A percentile compares a stretch with the other conserved stretches of the same genome.
Conservation (phyloP, 2,329 filamentous ascomycete genomes). For the Lachnellula subtilissima region DNA sequence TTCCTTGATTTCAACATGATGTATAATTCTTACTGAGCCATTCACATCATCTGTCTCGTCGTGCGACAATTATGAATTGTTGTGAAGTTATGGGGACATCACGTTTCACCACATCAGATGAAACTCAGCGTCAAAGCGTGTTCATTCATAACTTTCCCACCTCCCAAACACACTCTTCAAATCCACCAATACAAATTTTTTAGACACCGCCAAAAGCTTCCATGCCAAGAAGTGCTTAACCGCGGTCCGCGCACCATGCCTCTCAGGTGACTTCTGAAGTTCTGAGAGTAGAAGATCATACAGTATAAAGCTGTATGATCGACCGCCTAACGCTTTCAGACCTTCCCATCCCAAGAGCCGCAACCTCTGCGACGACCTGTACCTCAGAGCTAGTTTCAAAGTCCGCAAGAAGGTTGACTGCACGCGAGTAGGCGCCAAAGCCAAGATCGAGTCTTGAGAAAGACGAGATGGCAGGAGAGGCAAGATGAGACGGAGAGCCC, state of each 20-base stretch:
- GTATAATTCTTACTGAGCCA: background rate
- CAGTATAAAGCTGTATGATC: conserved; percentile 1
- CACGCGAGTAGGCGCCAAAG: conserved; percentile 1
- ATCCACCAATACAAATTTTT: background rate
- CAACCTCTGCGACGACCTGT: background rate
- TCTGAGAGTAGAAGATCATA: background rate
- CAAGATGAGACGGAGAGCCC: conserved; percentile 20
- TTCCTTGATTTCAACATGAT: too few relatives aligned
- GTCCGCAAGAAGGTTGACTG: background rate
- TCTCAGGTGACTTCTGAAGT: background rate
- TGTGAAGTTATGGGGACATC: background rate
- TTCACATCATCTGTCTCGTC: background rate
- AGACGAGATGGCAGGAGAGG: background rate
- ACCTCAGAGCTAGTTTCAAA: conserved; percentile 5
- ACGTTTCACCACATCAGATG: conserved; percentile 1
- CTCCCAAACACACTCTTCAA: background rate
- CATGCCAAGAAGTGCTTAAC: background rate
- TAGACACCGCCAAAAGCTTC: background rate
- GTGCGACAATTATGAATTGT: background rate
- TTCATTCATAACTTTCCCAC: background rate
- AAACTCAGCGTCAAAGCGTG: background rate
- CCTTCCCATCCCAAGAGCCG: background rate
- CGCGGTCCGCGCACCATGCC: background rate
- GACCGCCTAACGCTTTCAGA: background rate
- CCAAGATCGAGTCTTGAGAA: background rate